Evolutionary conservation across 2,329 filamentous ascomycete genomes (phyloP), one percentile per base, ranked within the genome.

Genomic region (Sporothrix curviconia): DNA sequence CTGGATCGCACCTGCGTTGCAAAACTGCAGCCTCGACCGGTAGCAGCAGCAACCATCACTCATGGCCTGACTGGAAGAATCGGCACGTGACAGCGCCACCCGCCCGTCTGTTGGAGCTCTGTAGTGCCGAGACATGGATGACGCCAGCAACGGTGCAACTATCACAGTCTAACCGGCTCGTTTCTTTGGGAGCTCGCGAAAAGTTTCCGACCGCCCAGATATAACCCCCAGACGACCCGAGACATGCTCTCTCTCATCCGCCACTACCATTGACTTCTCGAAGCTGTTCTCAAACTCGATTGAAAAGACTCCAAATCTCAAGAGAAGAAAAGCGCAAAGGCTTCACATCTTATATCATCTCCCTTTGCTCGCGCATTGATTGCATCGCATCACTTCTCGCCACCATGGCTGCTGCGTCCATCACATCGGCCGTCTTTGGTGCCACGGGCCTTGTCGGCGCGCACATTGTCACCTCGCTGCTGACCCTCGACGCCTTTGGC

Each of bases 401-500:
- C 22, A 17, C 14, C 22, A 59, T 59, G 56, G 22, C 59, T 22
- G 7, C 56, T 36, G 24, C 49, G 3, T 47, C 60, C 24, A 60
- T 60, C 40, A 12, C 55, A 0, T 53, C 60, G 3, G 75, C 76
- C 60, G 69, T 88, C 60, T 78, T 83, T 64, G 86, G 86, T 62
- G 81, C 78, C 64, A 89, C 86, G 57, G 85, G 85, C 68, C 79
- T 87, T 37, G 78, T 79, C 64, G 92, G 92, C 68, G 83, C 82
- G 54, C 76, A 89, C 68, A 92, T 96, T 69, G 84, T 96, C 67
- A 71, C 75, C 7, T 77, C 74, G n/a, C 76, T 90, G 46, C 78
- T 89, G 65, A 68, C 78, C 14, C 72, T 78, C 58, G 71, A 76
- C 56, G 66, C 75, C 61, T 76, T 82, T 69, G 73, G 75, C 62